Percentiles rank a stretch among this genome's conserved stretches.
Conservation (phyloP, 306 rosid species). For the Prunus campanulata region DNA sequence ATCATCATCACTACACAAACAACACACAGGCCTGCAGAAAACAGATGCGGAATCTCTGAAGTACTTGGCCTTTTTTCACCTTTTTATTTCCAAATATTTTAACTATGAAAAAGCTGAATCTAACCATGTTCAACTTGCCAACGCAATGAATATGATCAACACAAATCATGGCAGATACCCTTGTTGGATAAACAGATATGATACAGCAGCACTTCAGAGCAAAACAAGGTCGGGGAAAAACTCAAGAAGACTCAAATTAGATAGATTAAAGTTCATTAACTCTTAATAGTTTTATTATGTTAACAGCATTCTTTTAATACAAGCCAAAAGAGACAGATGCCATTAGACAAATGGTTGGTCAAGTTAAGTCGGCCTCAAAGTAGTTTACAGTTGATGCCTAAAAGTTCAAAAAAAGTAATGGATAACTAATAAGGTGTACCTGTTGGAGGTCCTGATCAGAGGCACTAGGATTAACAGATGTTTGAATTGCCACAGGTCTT, state of each 20-base stretch:
- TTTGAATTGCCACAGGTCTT: conserved; percentile 95
- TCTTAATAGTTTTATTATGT: neutral
- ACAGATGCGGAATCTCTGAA: neutral
- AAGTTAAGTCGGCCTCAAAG: neutral
- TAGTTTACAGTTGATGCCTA: neutral
- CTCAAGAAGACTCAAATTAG: neutral
- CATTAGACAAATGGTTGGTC: neutral
- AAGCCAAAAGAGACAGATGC: neutral
- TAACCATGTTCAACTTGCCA: neutral
- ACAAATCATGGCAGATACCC: neutral
- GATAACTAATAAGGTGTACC: conserved; percentile 42
- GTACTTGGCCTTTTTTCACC: neutral
- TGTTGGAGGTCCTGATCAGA: conserved; percentile 97
- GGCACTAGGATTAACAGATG: conserved; percentile 81
- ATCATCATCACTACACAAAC: neutral
- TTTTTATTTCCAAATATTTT: neutral
- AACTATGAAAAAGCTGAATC: neutral
- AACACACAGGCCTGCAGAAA: neutral
- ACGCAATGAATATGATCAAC: neutral
- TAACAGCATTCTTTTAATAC: neutral
- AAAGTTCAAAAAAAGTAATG: conserved; percentile 10
- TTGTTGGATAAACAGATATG: neutral
- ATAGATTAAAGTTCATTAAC: too few species aligned
- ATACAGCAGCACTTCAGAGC: neutral
- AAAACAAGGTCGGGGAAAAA: neutral